Conservation (phyloP, 1,284 basidiomycete genomes). For the Rhodotorula mucilaginosa region DNA sequence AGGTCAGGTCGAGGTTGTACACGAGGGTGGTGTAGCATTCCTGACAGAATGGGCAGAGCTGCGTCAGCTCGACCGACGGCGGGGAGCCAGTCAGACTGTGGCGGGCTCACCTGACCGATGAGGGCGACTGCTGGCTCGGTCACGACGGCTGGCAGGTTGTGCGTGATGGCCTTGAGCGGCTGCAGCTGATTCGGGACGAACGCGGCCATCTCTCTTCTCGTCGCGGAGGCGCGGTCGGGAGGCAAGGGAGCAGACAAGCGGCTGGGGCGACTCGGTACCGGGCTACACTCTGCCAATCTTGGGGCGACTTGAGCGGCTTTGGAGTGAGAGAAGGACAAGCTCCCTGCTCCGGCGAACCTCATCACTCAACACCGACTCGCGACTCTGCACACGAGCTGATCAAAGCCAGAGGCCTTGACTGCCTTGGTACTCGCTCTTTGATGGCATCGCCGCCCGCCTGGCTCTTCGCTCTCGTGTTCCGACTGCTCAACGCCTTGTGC, state of each 20-base stretch:
- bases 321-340: too few relatives aligned
- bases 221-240: too few relatives aligned
- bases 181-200: slow-evolving; percentile 15
- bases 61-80: background rate
- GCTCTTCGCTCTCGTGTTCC: slow-evolving; percentile 45
- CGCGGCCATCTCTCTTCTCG: background rate
- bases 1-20: slow-evolving; percentile 79
- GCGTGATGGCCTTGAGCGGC: slow-evolving; percentile 48
- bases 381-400: too few relatives aligned
- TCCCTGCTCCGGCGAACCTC: too few relatives aligned
- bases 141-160: slow-evolving; percentile 71
- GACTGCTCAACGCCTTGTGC: slow-evolving; percentile 57
- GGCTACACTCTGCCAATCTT: too few relatives aligned
- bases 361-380: too few relatives aligned
- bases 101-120: slow-evolving; percentile 66
- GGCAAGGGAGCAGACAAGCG: too few relatives aligned
- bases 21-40: slow-evolving; percentile 89
- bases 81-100: background rate
- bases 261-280: too few relatives aligned
- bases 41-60: slow-evolving; percentile 41
- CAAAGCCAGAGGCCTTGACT: background rate
- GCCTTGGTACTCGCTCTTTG: background rate
- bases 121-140: slow-evolving; percentile 74
- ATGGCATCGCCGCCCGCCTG: background rate
- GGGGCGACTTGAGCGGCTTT: too few relatives aligned